phyloP scores from a whole-genome alignment of 2,329 filamentous ascomycete genomes.

The Verticillium albo-atrum region DNA sequence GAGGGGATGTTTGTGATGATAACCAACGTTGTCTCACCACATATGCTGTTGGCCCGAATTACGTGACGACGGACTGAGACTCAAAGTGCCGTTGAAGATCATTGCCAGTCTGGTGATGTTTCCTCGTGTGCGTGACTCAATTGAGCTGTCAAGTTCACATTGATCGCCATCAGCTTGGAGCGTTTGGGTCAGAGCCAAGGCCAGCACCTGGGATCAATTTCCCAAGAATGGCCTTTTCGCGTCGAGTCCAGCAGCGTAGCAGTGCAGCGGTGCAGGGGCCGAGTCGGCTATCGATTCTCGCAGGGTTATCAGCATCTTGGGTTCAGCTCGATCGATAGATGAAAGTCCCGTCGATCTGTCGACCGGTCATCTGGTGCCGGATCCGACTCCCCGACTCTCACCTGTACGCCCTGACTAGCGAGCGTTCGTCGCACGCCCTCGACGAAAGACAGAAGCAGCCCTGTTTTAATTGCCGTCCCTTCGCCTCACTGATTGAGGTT shows the following conservation, averaged over 20 bases:
- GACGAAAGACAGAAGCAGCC: neutral
- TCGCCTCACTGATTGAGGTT: neutral
- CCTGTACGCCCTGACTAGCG: neutral
- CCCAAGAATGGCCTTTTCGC: neutral
- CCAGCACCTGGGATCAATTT: neutral
- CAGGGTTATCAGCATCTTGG: neutral
- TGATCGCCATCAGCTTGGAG: neutral
- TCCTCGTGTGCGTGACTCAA: neutral
- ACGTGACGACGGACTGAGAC: neutral
- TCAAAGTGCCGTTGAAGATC: neutral
- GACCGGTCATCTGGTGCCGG: neutral
- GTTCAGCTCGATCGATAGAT: neutral
- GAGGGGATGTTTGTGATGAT: neutral
- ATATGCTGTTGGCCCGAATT: neutral
- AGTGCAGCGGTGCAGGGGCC: neutral
- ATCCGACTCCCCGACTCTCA: neutral
- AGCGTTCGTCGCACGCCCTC: neutral
- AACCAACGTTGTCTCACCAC: neutral
- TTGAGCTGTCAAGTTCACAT: neutral
- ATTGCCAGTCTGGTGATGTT: neutral
- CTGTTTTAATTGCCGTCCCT: neutral
- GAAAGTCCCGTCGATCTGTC: neutral
- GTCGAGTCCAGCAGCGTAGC: neutral
- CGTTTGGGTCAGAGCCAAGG: neutral
- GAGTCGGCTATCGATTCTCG: neutral